phyloP scores from a whole-genome alignment of 129 eudicot species.

The Lactuca sativa region DNA sequence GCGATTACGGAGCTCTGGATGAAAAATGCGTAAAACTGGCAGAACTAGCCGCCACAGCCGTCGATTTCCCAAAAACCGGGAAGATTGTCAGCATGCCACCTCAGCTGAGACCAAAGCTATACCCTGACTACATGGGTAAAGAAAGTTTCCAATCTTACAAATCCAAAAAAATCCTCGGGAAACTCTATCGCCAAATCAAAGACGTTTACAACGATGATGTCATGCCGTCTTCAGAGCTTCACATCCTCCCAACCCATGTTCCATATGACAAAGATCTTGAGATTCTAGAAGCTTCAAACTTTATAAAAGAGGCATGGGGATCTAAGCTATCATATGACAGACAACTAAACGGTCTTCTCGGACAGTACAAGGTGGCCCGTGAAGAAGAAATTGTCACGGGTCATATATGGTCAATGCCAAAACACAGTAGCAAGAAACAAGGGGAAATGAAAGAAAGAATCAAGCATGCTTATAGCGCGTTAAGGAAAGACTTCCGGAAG shows the following conservation, averaged over 20 bases:
- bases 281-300: slow-evolving; percentile 39
- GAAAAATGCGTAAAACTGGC: slow-evolving; percentile 61
- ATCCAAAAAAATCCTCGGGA: slow-evolving; percentile 53
- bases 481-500: slow-evolving; percentile 64
- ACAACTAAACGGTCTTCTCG: slow-evolving; percentile 54
- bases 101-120: slow-evolving; percentile 51
- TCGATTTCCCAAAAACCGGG: slow-evolving; percentile 82
- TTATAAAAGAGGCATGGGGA: slow-evolving; percentile 57
- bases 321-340: slow-evolving; percentile 52
- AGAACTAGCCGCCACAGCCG: slow-evolving; percentile 69
- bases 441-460: slow-evolving; percentile 70
- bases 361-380: slow-evolving; percentile 62
- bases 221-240: slow-evolving; percentile 24
- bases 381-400: slow-evolving; percentile 78
- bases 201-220: slow-evolving; percentile 40
- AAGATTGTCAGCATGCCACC: slow-evolving; percentile 55
- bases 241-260: slow-evolving; percentile 23
- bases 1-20: slow-evolving; percentile 62
- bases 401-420: slow-evolving; percentile 78
- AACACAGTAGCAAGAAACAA: slow-evolving; percentile 49
- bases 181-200: slow-evolving; percentile 48
- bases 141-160: slow-evolving; percentile 51
- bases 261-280: slow-evolving; percentile 57
- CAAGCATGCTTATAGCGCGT: slow-evolving; percentile 55
- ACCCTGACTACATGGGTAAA: slow-evolving; percentile 83